Base-by-base conservation (phyloP, 75 land plant species). In the Picea sitchensis region DNA sequence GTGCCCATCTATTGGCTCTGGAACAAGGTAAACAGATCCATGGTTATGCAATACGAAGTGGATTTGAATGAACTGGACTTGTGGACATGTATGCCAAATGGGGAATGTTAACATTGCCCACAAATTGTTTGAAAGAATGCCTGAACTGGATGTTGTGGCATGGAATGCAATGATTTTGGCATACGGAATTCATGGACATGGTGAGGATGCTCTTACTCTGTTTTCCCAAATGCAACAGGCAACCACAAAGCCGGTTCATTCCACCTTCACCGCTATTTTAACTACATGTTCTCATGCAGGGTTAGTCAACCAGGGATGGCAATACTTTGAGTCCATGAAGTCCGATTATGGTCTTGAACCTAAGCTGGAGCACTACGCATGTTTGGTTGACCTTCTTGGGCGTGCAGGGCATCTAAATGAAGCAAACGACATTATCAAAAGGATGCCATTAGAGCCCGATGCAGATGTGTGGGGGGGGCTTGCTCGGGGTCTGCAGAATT, bases 201-300 rank as follows among this genome's bases (percentile, higher is more conserved):
- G 81, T 57, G 26, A 21, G 61, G 82, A 87, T 17, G 86, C 82
- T 32, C 73, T 87, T 47, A 79, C 76, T n/a, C 68, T 81, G 38
- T 87, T 87, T 76, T 83, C 79, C 30, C 73, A 82, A 59, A 87
- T 87, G 89, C 75, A 56, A 36, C 58, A 47, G 31, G 17, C 23
- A 20, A 73, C 59, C 36, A 57, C 79, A 31, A 62, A 47, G 20
- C 86, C 86, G 32, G 61, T 84, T 67, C 13, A 15, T 18, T 77
- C 78, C 44, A 87, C 89, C 31, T 81, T 84, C 14, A 75, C 82
- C 2, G 76, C 63, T 41, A 75, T 84, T 44, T 76, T 88, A 5
- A 73, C 83, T 47, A 87, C 90, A 41, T 88, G 90, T 59, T 78
- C 84, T 38, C 81, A 81, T 79, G 77, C 44, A 64, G 86, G 84